Evolutionary conservation across 768 basidiomycete species (phyloP).

Genomic region (Strobilomyces echinocephalus): DNA sequence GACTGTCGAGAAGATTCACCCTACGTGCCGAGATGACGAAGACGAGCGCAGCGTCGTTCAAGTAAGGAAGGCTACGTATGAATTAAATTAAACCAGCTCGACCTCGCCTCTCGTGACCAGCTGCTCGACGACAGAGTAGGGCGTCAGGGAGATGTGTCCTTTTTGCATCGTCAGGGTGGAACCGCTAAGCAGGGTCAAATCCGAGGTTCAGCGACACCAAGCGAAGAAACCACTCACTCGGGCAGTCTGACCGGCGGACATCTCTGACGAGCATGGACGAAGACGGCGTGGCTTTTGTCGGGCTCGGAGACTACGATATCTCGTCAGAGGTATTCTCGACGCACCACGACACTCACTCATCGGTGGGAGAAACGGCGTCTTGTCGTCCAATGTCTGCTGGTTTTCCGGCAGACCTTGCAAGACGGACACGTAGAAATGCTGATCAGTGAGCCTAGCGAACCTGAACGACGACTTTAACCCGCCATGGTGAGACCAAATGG

Average conservation of each 20-base stretch:
- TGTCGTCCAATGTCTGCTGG: conserved; percentile 75
- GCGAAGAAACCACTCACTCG: conserved; percentile 45
- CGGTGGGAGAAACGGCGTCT: conserved; percentile 61
- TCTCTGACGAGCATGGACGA: conserved; percentile 68
- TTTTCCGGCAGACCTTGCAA: conserved; percentile 76
- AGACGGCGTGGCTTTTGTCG: conserved; percentile 71
- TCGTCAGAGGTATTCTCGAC: conserved; percentile 3
- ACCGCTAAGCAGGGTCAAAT: conserved; percentile 44
- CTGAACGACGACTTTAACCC: conserved; percentile 34
- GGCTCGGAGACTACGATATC: conserved; percentile 65
- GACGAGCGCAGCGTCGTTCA: background rate
- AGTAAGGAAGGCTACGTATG: conserved; percentile 17
- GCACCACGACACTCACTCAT: conserved; percentile 51
- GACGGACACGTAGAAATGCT: conserved; percentile 75
- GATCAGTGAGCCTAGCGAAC: conserved; percentile 70
- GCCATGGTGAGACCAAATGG: background rate
- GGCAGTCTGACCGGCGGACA: conserved; percentile 67
- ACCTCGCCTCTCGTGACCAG: conserved; percentile 68
- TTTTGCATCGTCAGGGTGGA: conserved; percentile 68
- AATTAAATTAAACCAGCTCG: conserved; percentile 59
- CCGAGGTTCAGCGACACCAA: background rate
- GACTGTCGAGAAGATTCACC: conserved; percentile 43
- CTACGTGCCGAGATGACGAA: conserved; percentile 35
- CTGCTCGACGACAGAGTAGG: conserved; percentile 72
- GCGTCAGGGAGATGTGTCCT: conserved; percentile 77